These are phyloP conservation scores for Yarrowia deformans DNA, from an alignment of 805 yeast genomes.

Conservation along the genomic window DNA sequence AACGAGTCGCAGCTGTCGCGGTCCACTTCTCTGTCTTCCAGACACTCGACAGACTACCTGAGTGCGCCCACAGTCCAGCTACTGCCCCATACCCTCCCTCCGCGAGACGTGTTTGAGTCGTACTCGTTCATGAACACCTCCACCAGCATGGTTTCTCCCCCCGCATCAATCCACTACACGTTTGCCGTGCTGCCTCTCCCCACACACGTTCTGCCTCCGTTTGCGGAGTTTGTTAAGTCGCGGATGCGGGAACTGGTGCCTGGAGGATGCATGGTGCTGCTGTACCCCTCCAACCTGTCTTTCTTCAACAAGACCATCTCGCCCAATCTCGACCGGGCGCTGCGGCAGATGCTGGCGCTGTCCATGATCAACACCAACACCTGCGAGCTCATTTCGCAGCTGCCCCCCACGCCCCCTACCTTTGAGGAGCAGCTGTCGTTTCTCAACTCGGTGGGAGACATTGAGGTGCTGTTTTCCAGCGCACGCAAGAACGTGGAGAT, in stretches of 20 bases:
- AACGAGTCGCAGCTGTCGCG: conserved; percentile 10
- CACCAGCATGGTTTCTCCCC: conserved; percentile 40
- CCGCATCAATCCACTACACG: conserved; percentile 43
- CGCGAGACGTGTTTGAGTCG: conserved; percentile 17
- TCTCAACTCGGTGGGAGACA: conserved; percentile 3
- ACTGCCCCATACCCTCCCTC: conserved; percentile 10
- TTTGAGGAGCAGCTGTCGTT: conserved; percentile 23
- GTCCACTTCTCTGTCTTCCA: conserved; percentile 9
- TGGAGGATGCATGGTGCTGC: conserved; percentile 44
- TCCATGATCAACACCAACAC: conserved; percentile 43
- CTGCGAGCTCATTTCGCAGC: conserved; percentile 44
- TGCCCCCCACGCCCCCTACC: conserved; percentile 41
- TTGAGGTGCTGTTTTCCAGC: conserved; percentile 25
- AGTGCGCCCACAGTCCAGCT: conserved; percentile 17
- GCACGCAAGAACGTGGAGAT: conserved; percentile 36
- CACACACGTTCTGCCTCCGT: conserved; percentile 44
- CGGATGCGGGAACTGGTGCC: conserved; percentile 44
- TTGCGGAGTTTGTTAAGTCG: conserved; percentile 41
- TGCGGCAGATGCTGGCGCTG: conserved; percentile 46
- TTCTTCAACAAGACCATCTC: conserved; percentile 43
- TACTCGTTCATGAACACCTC: conserved; percentile 32
- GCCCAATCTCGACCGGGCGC: conserved; percentile 45
- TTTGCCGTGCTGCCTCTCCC: conserved; percentile 44
- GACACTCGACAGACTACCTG: conserved; percentile 22
- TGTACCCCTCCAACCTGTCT: conserved; percentile 44